A percentile compares a stretch with the other conserved stretches of the same genome.
phyloP scores from a whole-genome alignment of 2,329 filamentous ascomycete species.

The Penicillium palitans region DNA sequence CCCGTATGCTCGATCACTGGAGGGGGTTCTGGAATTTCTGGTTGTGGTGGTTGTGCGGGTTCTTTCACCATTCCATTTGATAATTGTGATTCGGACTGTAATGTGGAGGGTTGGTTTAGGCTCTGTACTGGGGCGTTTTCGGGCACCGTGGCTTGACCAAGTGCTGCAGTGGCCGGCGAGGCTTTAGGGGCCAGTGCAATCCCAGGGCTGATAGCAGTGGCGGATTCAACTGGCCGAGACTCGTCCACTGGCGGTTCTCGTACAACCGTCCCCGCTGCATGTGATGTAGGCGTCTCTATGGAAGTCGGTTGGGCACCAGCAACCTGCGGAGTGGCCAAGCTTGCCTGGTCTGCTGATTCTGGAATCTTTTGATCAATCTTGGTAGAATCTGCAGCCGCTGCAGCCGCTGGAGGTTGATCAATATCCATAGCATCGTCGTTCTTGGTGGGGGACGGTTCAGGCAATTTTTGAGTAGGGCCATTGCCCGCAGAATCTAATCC shows the following conservation, averaged over 20 bases:
- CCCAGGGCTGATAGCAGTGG: background rate
- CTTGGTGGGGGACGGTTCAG: background rate
- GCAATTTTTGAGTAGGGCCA: background rate
- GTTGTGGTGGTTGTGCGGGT: slow-evolving; percentile 27
- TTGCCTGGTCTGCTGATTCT: slow-evolving; percentile 1
- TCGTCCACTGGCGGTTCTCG: background rate
- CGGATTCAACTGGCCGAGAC: background rate
- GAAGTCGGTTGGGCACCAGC: slow-evolving; percentile 1
- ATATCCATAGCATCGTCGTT: slow-evolving; percentile 20
- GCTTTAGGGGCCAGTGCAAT: slow-evolving; percentile 1
- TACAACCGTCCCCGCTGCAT: background rate
- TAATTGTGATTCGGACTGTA: slow-evolving; percentile 8
- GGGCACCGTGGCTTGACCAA: slow-evolving; percentile 8
- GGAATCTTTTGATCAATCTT: slow-evolving; percentile 2
- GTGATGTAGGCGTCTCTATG: background rate
- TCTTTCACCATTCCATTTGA: slow-evolving; percentile 17
- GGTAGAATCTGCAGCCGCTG: background rate
- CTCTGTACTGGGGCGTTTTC: slow-evolving; percentile 12
- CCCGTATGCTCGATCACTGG: slow-evolving; percentile 53
- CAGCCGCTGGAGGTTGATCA: slow-evolving; percentile 12
- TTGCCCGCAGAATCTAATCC: background rate
- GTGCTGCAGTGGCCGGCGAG: background rate
- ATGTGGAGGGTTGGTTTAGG: slow-evolving; percentile 16
- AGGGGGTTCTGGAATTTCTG: slow-evolving; percentile 32
- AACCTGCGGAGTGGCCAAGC: background rate